Evolutionary conservation across 805 yeast genomes (phyloP).

Genomic region (Ogataea nakhonphanomensis): DNA sequence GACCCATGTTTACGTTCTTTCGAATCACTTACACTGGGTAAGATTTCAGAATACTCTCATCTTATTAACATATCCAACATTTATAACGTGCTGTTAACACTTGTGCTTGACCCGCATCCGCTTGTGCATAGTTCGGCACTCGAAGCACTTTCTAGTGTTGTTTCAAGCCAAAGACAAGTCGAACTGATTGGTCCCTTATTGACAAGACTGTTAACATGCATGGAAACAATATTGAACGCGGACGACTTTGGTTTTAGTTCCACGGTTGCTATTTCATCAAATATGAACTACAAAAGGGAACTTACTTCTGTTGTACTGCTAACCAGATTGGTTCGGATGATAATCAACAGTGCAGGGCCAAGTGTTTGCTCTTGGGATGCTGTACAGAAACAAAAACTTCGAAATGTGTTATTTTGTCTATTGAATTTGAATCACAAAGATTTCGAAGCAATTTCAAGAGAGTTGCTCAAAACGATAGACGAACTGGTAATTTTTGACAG

Average conservation of each 20-base stretch:
- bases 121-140: slow-evolving; percentile 73
- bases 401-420: slow-evolving; percentile 36
- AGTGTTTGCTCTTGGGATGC: slow-evolving; percentile 36
- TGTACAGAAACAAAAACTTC: slow-evolving; percentile 31
- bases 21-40: slow-evolving; percentile 42
- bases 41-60: slow-evolving; percentile 26
- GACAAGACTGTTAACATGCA: slow-evolving; percentile 38
- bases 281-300: slow-evolving; percentile 43
- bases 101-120: slow-evolving; percentile 81
- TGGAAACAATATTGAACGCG: slow-evolving; percentile 38
- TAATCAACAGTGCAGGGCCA: slow-evolving; percentile 60
- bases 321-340: slow-evolving; percentile 40
- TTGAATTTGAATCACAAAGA: slow-evolving; percentile 34
- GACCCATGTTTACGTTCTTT: slow-evolving; percentile 66
- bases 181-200: slow-evolving; percentile 34
- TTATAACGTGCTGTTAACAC: slow-evolving; percentile 53
- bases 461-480: slow-evolving; percentile 41
- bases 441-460: slow-evolving; percentile 34
- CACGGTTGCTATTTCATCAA: slow-evolving; percentile 42
- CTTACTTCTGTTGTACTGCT: slow-evolving; percentile 42
- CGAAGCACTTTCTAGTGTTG: slow-evolving; percentile 51
- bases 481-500: slow-evolving; percentile 48
- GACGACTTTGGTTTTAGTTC: slow-evolving; percentile 51
- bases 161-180: slow-evolving; percentile 47
- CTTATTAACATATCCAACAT: slow-evolving; percentile 41